Base-by-base conservation (phyloP, 441 rosid species). In the Rhodomyrtus psidioides region DNA sequence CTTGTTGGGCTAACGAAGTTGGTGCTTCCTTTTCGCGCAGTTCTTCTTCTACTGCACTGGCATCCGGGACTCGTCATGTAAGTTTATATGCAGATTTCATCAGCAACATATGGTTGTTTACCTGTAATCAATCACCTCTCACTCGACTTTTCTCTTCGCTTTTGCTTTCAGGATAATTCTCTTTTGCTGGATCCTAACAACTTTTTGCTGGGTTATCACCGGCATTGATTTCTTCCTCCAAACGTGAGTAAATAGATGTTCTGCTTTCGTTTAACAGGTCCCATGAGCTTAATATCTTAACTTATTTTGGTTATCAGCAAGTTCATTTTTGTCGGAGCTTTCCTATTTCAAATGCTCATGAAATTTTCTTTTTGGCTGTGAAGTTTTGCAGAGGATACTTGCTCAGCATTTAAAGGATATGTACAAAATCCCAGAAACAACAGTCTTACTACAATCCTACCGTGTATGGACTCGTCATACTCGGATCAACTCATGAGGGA, bases 211-310 rank as follows among this genome's bases (percentile, higher is more conserved):
- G 96, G 86, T 88, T 82, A 86, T 95, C 87, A 90, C 94, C 56
- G 98, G 97, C 82, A 86, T 91, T 8, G 95, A 94, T 91, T 93
- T 91, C 90, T 93, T 90, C 91, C 81, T 93, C 86, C 92, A 92
- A 84, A 92, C 81, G 98, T 95, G 86, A 92, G 95, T 86, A 88
- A 83, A 53, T 28, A 26, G 13, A 81, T 28, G 74, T 1, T 60
- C 34, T 24, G n/a, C 49, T 70, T 70, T 34, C 23, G 9, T 26
- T 26, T 39, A 21, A 70, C 46, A 12, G 49, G 49, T 21, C 79
- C n/a, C 49, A 21, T 39, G 79, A 70, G 79, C 16, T 70, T 70
- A 70, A 70, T 46, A 39, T 39, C 49, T 39, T 10, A 70, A 70
- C 79, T 70, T 70, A n/a, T 39, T 70, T 21, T 70, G n/a, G 16